A percentile compares a stretch with the other conserved stretches of the same genome.
Evolutionary conservation across 2,329 filamentous ascomycete genomes (phyloP).

Genomic region (Stachybotrys chartarum): DNA sequence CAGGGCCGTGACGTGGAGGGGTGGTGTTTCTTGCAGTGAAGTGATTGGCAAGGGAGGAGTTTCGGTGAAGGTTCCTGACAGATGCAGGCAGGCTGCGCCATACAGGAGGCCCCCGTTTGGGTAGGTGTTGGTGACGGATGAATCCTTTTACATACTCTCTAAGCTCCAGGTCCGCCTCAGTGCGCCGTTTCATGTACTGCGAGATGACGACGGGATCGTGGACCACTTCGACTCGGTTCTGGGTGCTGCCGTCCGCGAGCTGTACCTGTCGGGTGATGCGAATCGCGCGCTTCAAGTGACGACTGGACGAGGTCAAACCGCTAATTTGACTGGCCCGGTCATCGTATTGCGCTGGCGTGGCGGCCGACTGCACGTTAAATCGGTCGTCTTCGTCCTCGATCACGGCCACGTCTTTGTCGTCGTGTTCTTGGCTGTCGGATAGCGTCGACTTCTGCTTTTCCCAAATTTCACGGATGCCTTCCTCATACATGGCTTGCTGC

Average conservation of each 20-base stretch:
- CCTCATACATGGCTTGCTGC: conserved; percentile 86
- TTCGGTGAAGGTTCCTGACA: conserved; percentile 12
- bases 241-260: conserved; percentile 39
- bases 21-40: conserved; percentile 1
- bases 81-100: conserved; percentile 10
- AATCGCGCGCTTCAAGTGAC: conserved; percentile 57
- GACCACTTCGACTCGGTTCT: conserved; percentile 60
- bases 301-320: conserved; percentile 57
- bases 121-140: conserved; percentile 3
- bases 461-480: conserved; percentile 90
- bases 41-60: conserved; percentile 9
- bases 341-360: conserved; percentile 60
- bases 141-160: conserved; percentile 54
- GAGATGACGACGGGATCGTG: conserved; percentile 81
- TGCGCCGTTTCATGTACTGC: conserved; percentile 75
- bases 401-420: conserved; percentile 51
- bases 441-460: conserved; percentile 76
- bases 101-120: conserved; percentile 4
- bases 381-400: conserved; percentile 57
- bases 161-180: conserved; percentile 61
- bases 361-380: conserved; percentile 65
- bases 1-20: conserved; percentile 13
- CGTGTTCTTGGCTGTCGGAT: conserved; percentile 62
- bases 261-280: conserved; percentile 63
- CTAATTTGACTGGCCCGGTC: conserved; percentile 78